Base-by-base conservation (phyloP, 2,329 filamentous ascomycete genomes). In the Cercospora sp. region DNA sequence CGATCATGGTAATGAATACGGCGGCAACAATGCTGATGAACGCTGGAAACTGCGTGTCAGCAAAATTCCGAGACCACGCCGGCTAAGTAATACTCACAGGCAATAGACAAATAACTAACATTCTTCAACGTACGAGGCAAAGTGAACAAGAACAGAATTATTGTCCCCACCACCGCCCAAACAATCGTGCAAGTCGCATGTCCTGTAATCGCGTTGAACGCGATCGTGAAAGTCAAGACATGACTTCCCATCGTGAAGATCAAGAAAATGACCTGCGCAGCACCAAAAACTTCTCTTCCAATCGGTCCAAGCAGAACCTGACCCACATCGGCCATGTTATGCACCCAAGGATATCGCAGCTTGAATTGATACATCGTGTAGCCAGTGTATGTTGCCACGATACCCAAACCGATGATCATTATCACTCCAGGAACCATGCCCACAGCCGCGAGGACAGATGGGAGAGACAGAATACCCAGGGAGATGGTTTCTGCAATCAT, bases 181-280 rank as follows among this genome's bases (percentile, higher is more conserved):
- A 88, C 82, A 65, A 91, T 87, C 1, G 88, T 89, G 77, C 90
- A 91, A 0, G 85, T 83, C 0, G 83, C 86, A 69, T 90, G 84
- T 4, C 86, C 78, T 3, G 87, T 89, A 64, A 92, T 81, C 62
- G 84, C 87, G 73, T 88, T 88, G 77, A 92, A 85, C 65, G 89
- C 89, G 73, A 92, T 90, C n/a, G 85, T 86, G 70, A 90, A 91
- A 0, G 89, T 91, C 67, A 92, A 79, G 48, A 90, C 82, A 79
- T 93, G 90, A 20, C 88, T 90, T 45, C 86, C 88, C 78, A 90
- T 89, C 70, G 90, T 85, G 79, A 92, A 91, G 64, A 90, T 80
- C 39, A 92, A 80, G 78, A 91, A 89, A 30, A 91, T 79, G 8
- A 86, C 81, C 72, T 90, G 89, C 69, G 86, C 89, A 70, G 81